Base-by-base conservation (phyloP, 116 monocot genomes). In the Dioscorea cayenensis region DNA sequence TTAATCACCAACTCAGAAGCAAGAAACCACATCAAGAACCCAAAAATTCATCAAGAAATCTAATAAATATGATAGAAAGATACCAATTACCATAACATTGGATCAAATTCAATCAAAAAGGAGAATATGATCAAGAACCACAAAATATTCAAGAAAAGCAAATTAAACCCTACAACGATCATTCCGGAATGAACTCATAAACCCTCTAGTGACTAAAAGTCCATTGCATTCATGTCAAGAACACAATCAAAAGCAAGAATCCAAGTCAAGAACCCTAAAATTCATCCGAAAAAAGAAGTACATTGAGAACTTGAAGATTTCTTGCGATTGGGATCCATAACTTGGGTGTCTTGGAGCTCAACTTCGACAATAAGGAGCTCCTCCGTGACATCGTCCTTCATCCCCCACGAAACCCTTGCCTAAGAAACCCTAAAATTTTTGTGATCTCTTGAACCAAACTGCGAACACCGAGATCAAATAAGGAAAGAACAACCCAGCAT, bases 271-370 rank as follows among this genome's bases (percentile, higher is more conserved):
- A 58, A 58, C 58, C 58, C n/a, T 58, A 25, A 58, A 14, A 58
- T n/a, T 14, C 58, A 58, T 58, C n/a, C 13, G 66, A 36, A 19
- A 36, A n/a, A n/a, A n/a, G n/a, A 6, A 51, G 18, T 8, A 23
- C 19, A 38, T 3, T 6, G 37, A 20, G 4, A 66, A 66, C 19
- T 17, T 22, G 16, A 32, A 32, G 63, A 12, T 69, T 28, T 66
- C 50, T 9, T 55, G 61, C 5, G 63, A 16, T 11, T 29, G 16
- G 38, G 13, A 49, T 43, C 43, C 60, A 49, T 63, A 84, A 90
- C 90, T 90, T 89, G 90, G 55, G 90, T 82, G 20, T 93, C 93
- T 65, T 86, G 79, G 23, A 93, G 83, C 86, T 97, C 93, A 19
- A 88, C 81, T 75, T 93, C 90, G 27, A 97, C 97, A 68, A 64